These are phyloP conservation scores for Musa balbisiana DNA, from an alignment of 202 grass and related monocot species.

Conservation along the genomic window DNA sequence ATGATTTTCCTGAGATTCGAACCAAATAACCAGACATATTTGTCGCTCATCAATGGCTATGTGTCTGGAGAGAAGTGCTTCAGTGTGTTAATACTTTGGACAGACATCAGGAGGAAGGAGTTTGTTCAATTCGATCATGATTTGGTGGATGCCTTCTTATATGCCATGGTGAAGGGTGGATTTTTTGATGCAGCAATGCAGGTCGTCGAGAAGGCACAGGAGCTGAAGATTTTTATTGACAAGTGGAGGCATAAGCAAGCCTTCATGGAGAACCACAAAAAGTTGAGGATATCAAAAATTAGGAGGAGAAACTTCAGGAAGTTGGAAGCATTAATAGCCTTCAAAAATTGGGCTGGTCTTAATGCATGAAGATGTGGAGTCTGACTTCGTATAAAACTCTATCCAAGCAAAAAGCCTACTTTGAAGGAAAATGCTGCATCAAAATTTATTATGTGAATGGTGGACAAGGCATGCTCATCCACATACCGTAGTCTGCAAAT, in stretches of 20 bases:
- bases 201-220: slow-evolving; percentile 82
- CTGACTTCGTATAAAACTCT: background rate
- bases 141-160: slow-evolving; percentile 82
- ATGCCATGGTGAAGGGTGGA: slow-evolving; percentile 86
- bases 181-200: slow-evolving; percentile 97
- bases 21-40: slow-evolving; percentile 84
- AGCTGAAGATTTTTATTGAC: slow-evolving; percentile 95
- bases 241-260: slow-evolving; percentile 98
- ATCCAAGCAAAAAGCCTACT: too few species aligned
- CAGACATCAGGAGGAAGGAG: slow-evolving; percentile 72
- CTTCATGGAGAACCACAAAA: slow-evolving; percentile 98
- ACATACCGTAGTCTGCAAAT: too few species aligned
- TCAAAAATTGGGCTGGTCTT: slow-evolving; percentile 96
- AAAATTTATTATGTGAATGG: too few species aligned
- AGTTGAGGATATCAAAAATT: slow-evolving; percentile 76
- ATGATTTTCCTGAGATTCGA: slow-evolving; percentile 86
- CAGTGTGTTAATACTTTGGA: slow-evolving; percentile 89
- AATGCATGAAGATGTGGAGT: slow-evolving; percentile 36
- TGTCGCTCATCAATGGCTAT: slow-evolving; percentile 87
- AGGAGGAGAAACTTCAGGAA: slow-evolving; percentile 83
- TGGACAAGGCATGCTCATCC: too few species aligned
- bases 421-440: background rate
- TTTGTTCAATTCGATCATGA: slow-evolving; percentile 57
- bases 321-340: slow-evolving; percentile 86
- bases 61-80: slow-evolving; percentile 81